Base-by-base conservation (phyloP, 495 filamentous ascomycete genomes). In the Daldinia caldariorum region DNA sequence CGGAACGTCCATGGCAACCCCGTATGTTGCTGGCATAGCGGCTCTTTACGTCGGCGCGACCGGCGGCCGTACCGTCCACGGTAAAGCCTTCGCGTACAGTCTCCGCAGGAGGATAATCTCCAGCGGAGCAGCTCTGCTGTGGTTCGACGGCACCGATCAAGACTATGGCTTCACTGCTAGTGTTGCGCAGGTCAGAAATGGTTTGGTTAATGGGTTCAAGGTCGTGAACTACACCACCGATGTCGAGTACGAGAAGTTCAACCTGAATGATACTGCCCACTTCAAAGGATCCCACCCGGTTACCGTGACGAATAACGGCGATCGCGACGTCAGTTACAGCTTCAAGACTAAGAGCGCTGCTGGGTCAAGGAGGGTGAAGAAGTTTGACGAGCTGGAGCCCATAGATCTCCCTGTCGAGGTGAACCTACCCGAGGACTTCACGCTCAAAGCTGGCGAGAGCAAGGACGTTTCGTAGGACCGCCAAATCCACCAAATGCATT, bases 1-100 rank as follows among this genome's bases (percentile, higher is more conserved):
- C 53, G 83, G 83, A 54, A 85, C 83, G 1, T 83, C 81, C 0
- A 85, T 84, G 83, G 79, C 83, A 6, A 74, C 83, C n/a, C 82
- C 83, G 13, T 85, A 81, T 60, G 74, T 82, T 8, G 80, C 81
- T 29, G 82, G 81, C 22, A 62, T 81, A 29, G 76, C 81, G 51
- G 81, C 82, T 38, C 78, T 84, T 10, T 72, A 80, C 29, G 76
- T 82, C 53, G 76, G 71, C 2, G 66, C 73, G 12, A 60, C 64
- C 38, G 79, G 79, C 16, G 74, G 79, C 1, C 71, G 76, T 13
- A 62, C 69, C 12, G 69, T 71, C 14, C 71, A 81, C n/a, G 43
- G 43, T 20, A 47, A 47, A 47, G 43, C 16, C 6, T 47, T 47
- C 9, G 43, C 43, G 8, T n/a, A 47, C 3, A 47, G 43, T 4